phyloP scores from a whole-genome alignment of 2,329 filamentous ascomycete species.

The Diaporthe batatas region DNA sequence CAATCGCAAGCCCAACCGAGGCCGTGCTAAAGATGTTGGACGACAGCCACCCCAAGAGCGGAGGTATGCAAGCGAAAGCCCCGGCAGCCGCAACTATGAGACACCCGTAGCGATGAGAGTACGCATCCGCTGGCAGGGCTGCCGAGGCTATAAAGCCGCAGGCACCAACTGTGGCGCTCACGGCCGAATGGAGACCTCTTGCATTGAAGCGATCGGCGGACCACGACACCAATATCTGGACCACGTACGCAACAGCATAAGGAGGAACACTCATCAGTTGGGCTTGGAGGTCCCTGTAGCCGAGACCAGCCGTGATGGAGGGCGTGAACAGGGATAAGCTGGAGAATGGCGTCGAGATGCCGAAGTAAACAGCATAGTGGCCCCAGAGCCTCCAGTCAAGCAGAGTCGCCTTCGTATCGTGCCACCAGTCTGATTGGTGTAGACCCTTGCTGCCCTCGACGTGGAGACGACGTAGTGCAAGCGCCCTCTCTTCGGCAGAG shows the following conservation, averaged over 20 bases:
- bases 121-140: constrained; percentile 70
- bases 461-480: constrained; percentile 59
- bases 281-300: constrained; percentile 58
- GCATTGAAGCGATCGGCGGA: constrained; percentile 74
- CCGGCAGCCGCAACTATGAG: constrained; percentile 77
- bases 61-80: constrained; percentile 77
- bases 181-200: constrained; percentile 60
- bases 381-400: constrained; percentile 77
- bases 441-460: constrained; percentile 65
- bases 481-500: constrained; percentile 67
- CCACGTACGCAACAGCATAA: constrained; percentile 66
- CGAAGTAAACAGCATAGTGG: constrained; percentile 62
- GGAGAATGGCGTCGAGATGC: constrained; percentile 53
- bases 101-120: constrained; percentile 74
- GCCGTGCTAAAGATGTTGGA: constrained; percentile 76
- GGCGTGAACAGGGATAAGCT: constrained; percentile 62
- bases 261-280: constrained; percentile 78
- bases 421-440: constrained; percentile 72
- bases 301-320: constrained; percentile 66
- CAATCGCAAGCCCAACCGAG: constrained; percentile 76
- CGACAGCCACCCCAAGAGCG: constrained; percentile 78
- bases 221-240: constrained; percentile 62
- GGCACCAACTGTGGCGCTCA: constrained; percentile 59
- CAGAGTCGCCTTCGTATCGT: constrained; percentile 76
- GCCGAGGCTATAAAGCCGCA: constrained; percentile 72